phyloP scores from a whole-genome alignment of 495 filamentous ascomycete genomes.

The Alectoria sarmentosa region DNA sequence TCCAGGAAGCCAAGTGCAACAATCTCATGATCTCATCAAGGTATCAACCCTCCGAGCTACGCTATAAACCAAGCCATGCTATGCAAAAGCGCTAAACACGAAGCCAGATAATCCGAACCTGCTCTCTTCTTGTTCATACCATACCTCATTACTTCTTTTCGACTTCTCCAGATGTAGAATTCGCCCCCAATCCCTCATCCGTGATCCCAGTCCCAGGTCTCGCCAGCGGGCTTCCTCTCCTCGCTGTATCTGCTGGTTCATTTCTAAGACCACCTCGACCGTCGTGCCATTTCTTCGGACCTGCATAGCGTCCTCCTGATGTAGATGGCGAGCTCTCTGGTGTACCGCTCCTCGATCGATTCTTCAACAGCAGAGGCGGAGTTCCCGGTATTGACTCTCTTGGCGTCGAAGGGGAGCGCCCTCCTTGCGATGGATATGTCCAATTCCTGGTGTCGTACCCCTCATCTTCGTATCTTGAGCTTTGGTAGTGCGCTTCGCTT shows the following conservation, averaged over 20 bases:
- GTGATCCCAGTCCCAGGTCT: slow-evolving; percentile 20
- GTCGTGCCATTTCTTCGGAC: slow-evolving; percentile 11
- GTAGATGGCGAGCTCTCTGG: slow-evolving; percentile 28
- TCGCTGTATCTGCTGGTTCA: slow-evolving; percentile 6
- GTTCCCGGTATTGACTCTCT: slow-evolving; percentile 16
- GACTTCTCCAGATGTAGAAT: slow-evolving; percentile 12
- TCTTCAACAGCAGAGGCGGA: slow-evolving; percentile 12
- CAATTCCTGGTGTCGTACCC: slow-evolving; percentile 20
- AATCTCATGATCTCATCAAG: neutral
- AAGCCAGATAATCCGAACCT: neutral
- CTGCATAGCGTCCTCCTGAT: slow-evolving; percentile 3
- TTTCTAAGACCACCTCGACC: slow-evolving; percentile 7
- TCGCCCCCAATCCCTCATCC: slow-evolving; percentile 29
- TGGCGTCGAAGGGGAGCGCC: slow-evolving; percentile 1
- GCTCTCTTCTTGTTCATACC: neutral
- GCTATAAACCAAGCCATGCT: neutral
- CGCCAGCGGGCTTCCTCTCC: slow-evolving; percentile 25
- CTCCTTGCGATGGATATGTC: slow-evolving; percentile 5
- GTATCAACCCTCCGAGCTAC: slow-evolving; percentile 3
- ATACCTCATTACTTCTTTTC: neutral
- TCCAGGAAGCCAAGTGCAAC: neutral
- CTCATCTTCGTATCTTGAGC: slow-evolving; percentile 20
- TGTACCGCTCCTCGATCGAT: slow-evolving; percentile 33
- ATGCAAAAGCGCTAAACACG: slow-evolving; percentile 7
- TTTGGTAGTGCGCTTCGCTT: slow-evolving; percentile 2